Conservation (phyloP, 2,329 filamentous ascomycete genomes). For the Aureobasidium lini region DNA sequence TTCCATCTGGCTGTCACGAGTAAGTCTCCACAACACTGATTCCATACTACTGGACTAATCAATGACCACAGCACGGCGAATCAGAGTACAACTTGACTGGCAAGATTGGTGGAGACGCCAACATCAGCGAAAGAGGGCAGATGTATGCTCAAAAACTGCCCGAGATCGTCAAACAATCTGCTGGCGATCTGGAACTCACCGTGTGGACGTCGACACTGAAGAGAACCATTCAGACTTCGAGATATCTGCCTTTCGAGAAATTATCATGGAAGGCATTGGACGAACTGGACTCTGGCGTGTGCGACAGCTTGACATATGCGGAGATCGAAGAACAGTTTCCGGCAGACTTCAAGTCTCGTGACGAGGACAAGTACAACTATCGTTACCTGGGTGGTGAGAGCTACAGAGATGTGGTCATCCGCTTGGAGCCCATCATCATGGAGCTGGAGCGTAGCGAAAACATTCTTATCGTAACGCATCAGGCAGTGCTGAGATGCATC, state of each 20-base stretch:
- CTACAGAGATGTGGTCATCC: slow-evolving; percentile 93
- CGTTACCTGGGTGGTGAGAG: slow-evolving; percentile 95
- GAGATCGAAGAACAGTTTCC: slow-evolving; percentile 88
- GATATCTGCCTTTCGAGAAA: slow-evolving; percentile 85
- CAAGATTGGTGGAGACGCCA: slow-evolving; percentile 85
- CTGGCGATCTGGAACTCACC: slow-evolving; percentile 65
- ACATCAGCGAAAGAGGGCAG: slow-evolving; percentile 77
- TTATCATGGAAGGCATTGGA: slow-evolving; percentile 98
- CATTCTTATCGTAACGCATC: slow-evolving; percentile 95
- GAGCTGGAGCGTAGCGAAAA: slow-evolving; percentile 94
- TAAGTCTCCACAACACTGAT: slow-evolving; percentile 32
- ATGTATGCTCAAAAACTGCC: slow-evolving; percentile 81
- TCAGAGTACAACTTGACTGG: slow-evolving; percentile 86
- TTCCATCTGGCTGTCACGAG: slow-evolving; percentile 91
- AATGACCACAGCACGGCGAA: slow-evolving; percentile 62
- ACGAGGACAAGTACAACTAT: slow-evolving; percentile 99
- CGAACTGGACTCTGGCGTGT: slow-evolving; percentile 92
- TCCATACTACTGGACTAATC: not conserved
- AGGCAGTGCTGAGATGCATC: slow-evolving; percentile 92
- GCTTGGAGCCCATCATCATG: slow-evolving; percentile 98
- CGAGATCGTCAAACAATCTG: slow-evolving; percentile 74
- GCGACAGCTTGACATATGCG: slow-evolving; percentile 91
- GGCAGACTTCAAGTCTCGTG: slow-evolving; percentile 88
- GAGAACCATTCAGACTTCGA: slow-evolving; percentile 86
- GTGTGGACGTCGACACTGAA: slow-evolving; percentile 70